phyloP scores from a whole-genome alignment of 495 filamentous ascomycete genomes.

The Xylaria telfairii region DNA sequence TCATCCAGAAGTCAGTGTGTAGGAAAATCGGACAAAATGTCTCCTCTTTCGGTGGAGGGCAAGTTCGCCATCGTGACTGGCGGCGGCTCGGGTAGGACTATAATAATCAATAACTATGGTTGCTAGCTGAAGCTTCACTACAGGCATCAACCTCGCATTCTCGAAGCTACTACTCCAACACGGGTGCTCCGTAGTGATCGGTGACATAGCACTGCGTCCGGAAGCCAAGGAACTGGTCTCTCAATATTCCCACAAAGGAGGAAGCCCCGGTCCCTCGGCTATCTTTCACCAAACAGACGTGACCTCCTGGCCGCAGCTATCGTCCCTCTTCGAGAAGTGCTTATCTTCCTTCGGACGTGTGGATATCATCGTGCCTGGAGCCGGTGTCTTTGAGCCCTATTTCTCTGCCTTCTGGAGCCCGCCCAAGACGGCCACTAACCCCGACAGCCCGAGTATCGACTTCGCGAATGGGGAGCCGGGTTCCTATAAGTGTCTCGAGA shows the following conservation, averaged over 20 bases:
- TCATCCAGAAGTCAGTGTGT: background rate
- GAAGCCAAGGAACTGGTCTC: constrained; percentile 66
- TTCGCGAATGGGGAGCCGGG: constrained; percentile 38
- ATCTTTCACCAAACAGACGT: constrained; percentile 71
- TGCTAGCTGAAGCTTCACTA: constrained; percentile 35
- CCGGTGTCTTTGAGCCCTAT: constrained; percentile 72
- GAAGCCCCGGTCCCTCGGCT: constrained; percentile 43
- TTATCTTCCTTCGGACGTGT: constrained; percentile 61
- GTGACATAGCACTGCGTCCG: constrained; percentile 67
- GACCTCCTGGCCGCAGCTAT: constrained; percentile 63
- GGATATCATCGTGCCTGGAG: constrained; percentile 72
- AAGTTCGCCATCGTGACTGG: constrained; percentile 75
- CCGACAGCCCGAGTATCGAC: constrained; percentile 46
- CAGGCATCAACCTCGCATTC: constrained; percentile 65
- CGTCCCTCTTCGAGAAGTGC: constrained; percentile 62
- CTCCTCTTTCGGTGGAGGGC: constrained; percentile 50
- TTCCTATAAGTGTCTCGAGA: constrained; percentile 65
- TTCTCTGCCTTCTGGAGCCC: constrained; percentile 74
- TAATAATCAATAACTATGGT: background rate
- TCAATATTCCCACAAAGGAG: constrained; percentile 46
- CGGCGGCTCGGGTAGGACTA: constrained; percentile 66
- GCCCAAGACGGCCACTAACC: constrained; percentile 56
- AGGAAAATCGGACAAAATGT: background rate
- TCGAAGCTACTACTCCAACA: constrained; percentile 62
- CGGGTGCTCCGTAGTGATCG: constrained; percentile 70